Conservation (phyloP, 2,329 filamentous ascomycete genomes). For the Aspergillus pseudoglaucus region DNA sequence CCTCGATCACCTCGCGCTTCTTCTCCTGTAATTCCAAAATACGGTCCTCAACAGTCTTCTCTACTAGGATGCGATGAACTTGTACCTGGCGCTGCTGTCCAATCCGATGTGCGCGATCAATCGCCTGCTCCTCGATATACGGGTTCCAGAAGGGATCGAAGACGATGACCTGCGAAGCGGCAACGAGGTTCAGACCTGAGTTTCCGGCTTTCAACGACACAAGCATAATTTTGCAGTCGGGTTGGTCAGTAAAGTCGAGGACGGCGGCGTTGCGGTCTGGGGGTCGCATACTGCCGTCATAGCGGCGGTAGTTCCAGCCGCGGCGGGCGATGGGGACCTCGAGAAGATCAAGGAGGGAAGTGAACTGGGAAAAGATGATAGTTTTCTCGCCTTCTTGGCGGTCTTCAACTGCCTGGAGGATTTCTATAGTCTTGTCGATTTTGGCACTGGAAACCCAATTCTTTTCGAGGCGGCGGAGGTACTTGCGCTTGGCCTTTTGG, state of each 20-base stretch:
- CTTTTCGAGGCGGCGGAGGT: slow-evolving; percentile 61
- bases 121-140: slow-evolving; percentile 84
- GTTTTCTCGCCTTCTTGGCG: slow-evolving; percentile 61
- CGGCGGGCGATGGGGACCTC: slow-evolving; percentile 63
- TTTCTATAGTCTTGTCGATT: slow-evolving; percentile 61
- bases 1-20: slow-evolving; percentile 70
- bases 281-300: slow-evolving; percentile 69
- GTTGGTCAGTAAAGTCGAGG: slow-evolving; percentile 58
- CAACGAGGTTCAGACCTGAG: slow-evolving; percentile 77
- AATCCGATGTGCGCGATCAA: slow-evolving; percentile 83
- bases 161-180: slow-evolving; percentile 78
- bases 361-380: slow-evolving; percentile 78
- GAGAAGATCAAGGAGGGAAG: slow-evolving; percentile 68
- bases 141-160: slow-evolving; percentile 95
- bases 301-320: slow-evolving; percentile 58
- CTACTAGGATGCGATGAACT: slow-evolving; percentile 72
- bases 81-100: slow-evolving; percentile 68
- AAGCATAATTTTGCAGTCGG: slow-evolving; percentile 61
- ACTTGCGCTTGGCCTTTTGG: slow-evolving; percentile 59
- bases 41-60: slow-evolving; percentile 77
- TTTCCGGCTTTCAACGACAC: slow-evolving; percentile 76
- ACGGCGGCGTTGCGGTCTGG: slow-evolving; percentile 61
- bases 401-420: slow-evolving; percentile 50
- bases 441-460: slow-evolving; percentile 70
- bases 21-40: slow-evolving; percentile 72